Percentiles rank a stretch among this genome's conserved stretches.
Conservation (phyloP, 2,329 filamentous ascomycete species). For the Neofusicoccum umdonicola region DNA sequence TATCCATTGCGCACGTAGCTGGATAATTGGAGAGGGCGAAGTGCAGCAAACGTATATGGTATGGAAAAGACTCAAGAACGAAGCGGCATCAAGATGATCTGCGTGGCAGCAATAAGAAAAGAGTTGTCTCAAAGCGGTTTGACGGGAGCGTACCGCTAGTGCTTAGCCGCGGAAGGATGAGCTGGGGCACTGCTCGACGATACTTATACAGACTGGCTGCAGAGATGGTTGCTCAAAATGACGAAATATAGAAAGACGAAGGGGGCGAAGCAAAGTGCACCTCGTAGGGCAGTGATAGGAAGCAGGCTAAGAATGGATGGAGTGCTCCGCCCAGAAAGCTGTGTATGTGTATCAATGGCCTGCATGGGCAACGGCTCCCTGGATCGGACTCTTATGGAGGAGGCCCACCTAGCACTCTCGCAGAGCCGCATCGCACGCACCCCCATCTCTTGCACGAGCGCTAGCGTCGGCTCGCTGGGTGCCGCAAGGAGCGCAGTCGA, state of each 20-base stretch:
- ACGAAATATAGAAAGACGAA: neutral
- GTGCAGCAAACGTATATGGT: neutral
- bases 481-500: slow-evolving; percentile 9
- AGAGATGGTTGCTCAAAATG: neutral
- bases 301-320: slow-evolving; percentile 11
- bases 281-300: slow-evolving; percentile 8
- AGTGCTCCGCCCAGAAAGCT: slow-evolving; percentile 17
- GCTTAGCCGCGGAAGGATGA: neutral
- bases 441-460: slow-evolving; percentile 9
- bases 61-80: neutral
- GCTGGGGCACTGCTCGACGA: neutral
- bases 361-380: slow-evolving; percentile 5
- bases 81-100: slow-evolving; percentile 1
- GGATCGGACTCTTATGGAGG: slow-evolving; percentile 14
- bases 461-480: slow-evolving; percentile 10
- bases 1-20: neutral
- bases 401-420: slow-evolving; percentile 1
- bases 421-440: slow-evolving; percentile 15
- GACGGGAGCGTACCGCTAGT: slow-evolving; percentile 2
- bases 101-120: slow-evolving; percentile 7
- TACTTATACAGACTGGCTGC: slow-evolving; percentile 4
- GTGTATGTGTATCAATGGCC: slow-evolving; percentile 14
- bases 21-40: neutral
- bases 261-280: slow-evolving; percentile 14
- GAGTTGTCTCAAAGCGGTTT: neutral